These are phyloP conservation scores for Alternaria sp. DNA, from an alignment of 2,329 filamentous ascomycete species.

Conservation along the genomic window DNA sequence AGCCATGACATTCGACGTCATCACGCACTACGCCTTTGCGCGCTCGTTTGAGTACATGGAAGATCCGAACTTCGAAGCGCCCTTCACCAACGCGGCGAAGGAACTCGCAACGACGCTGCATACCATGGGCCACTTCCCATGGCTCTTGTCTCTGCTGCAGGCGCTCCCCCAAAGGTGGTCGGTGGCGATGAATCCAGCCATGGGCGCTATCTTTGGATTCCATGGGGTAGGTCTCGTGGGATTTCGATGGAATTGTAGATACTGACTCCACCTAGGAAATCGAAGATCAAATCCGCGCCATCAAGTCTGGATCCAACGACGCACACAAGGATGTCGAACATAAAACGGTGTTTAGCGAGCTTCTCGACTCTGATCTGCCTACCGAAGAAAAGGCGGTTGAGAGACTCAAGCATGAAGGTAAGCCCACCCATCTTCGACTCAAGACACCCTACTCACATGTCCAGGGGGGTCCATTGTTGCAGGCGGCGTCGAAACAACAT, in stretches of 20 bases:
- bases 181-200: background rate
- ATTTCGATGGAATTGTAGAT: too few relatives aligned
- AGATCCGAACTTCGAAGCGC: background rate
- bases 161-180: background rate
- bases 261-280: too few relatives aligned
- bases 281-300: too few relatives aligned
- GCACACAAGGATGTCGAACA: background rate
- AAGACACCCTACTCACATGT: too few relatives aligned
- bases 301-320: background rate
- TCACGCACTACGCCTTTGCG: conserved; percentile 5
- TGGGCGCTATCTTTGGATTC: background rate
- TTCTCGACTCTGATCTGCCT: conserved; percentile 33
- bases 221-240: too few relatives aligned
- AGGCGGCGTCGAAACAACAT: too few relatives aligned
- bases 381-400: conserved; percentile 17
- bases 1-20: conserved; percentile 8
- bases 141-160: conserved; percentile 1
- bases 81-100: too few relatives aligned
- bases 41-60: background rate
- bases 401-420: conserved; percentile 2
- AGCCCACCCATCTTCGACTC: too few relatives aligned
- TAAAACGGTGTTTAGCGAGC: conserved; percentile 40
- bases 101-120: background rate
- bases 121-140: background rate
- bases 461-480: too few relatives aligned